Evolutionary conservation across 306 rosid genomes (phyloP).

Genomic region (Aeschynomene evenia): DNA sequence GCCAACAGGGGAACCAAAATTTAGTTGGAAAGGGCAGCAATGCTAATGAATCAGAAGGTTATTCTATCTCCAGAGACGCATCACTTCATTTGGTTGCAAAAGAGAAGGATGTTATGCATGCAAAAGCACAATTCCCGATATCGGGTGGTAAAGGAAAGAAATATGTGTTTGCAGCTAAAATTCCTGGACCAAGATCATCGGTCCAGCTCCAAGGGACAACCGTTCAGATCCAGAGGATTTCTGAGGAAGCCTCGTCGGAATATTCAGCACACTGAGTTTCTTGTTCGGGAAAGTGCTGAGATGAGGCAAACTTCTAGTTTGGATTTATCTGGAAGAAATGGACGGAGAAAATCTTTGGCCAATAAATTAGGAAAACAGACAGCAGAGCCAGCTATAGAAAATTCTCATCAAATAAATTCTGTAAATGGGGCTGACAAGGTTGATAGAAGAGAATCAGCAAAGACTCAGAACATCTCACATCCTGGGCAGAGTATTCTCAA

Average conservation of each 20-base stretch:
- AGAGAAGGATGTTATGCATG: slow-evolving; percentile 53
- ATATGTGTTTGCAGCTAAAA: slow-evolving; percentile 57
- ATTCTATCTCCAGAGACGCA: slow-evolving; percentile 38
- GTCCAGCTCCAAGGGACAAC: slow-evolving; percentile 49
- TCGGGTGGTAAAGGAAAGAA: slow-evolving; percentile 75
- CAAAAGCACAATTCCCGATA: slow-evolving; percentile 43
- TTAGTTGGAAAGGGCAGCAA: slow-evolving; percentile 39
- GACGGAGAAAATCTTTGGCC: slow-evolving; percentile 47
- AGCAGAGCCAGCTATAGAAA: slow-evolving; percentile 41
- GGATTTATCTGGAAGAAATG: slow-evolving; percentile 50
- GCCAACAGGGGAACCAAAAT: slow-evolving; percentile 44
- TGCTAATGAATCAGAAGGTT: slow-evolving; percentile 52
- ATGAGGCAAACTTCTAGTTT: slow-evolving; percentile 53
- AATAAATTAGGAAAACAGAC: slow-evolving; percentile 54
- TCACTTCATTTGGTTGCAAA: slow-evolving; percentile 42
- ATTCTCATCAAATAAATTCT: slow-evolving; percentile 47
- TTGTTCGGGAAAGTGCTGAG: slow-evolving; percentile 64
- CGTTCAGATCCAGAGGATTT: slow-evolving; percentile 55
- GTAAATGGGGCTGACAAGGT: slow-evolving; percentile 54
- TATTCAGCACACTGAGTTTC: slow-evolving; percentile 80
- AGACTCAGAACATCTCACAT: slow-evolving; percentile 47
- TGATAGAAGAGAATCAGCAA: slow-evolving; percentile 52
- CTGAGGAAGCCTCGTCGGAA: slow-evolving; percentile 68
- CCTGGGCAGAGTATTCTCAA: slow-evolving; percentile 73
- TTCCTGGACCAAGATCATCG: slow-evolving; percentile 59